A percentile compares a stretch with the other conserved stretches of the same genome.
Evolutionary conservation across 179 eudicot genomes (phyloP).

Genomic region (Beta lomatogona): DNA sequence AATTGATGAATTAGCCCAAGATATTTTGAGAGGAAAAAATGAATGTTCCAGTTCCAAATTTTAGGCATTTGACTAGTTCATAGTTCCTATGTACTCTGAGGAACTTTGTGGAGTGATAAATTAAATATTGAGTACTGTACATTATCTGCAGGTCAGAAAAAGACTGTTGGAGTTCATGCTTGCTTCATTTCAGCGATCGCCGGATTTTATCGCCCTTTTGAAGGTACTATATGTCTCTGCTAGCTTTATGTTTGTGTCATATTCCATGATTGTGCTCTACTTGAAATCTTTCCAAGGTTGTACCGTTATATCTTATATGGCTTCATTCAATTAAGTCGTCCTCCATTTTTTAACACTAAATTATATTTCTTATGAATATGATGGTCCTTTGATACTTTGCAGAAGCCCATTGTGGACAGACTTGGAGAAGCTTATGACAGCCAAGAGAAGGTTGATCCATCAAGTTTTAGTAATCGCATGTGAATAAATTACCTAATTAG

Average conservation of each 20-base stretch:
- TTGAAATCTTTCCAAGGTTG: neutral
- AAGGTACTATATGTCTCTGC: conserved; percentile 54
- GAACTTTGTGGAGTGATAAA: too few relatives aligned
- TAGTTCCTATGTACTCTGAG: too few relatives aligned
- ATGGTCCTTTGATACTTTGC: conserved; percentile 38
- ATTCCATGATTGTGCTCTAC: neutral
- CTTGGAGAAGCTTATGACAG: conserved; percentile 97
- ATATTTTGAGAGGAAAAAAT: neutral
- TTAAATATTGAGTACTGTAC: neutral
- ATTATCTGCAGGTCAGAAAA: conserved; percentile 62
- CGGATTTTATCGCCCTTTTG: conserved; percentile 79
- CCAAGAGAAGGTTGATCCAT: conserved; percentile 70
- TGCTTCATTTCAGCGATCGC: conserved; percentile 84
- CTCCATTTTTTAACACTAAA: neutral
- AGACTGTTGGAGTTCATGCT: conserved; percentile 92
- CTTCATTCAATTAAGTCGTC: neutral
- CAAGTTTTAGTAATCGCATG: neutral
- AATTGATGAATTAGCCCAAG: neutral
- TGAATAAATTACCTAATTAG: neutral
- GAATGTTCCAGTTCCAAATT: neutral
- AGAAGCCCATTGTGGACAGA: conserved; percentile 95
- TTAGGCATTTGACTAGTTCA: neutral
- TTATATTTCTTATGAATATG: neutral
- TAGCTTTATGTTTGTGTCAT: neutral
- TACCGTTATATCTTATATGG: too few relatives aligned